These are phyloP conservation scores for Arthrobotrys pseudoclavata DNA, from an alignment of 2,329 filamentous ascomycete genomes.

Conservation along the genomic window DNA sequence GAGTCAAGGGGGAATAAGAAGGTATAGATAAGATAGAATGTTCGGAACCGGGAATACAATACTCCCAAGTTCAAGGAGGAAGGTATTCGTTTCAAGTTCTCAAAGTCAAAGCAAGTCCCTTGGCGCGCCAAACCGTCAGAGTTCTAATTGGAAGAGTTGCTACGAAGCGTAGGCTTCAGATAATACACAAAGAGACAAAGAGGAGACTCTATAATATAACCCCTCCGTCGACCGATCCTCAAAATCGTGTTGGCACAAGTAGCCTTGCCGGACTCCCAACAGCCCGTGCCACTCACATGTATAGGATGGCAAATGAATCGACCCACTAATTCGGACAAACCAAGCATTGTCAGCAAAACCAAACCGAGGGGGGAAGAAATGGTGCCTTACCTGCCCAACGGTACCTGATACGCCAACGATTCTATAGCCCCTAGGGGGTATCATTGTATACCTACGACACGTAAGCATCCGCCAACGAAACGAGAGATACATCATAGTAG, in stretches of 20 bases:
- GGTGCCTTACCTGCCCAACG: slow-evolving; percentile 42
- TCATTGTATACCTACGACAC: slow-evolving; percentile 79
- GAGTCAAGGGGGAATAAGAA: too few relatives aligned
- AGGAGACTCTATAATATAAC: not conserved
- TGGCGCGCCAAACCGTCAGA: not conserved
- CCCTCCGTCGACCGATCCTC: not conserved
- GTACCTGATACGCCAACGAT: slow-evolving; percentile 86
- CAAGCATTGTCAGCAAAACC: not conserved
- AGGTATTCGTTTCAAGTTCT: too few relatives aligned
- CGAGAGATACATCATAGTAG: slow-evolving; percentile 2
- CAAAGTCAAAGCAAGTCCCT: not conserved
- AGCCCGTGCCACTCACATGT: slow-evolving; percentile 45
- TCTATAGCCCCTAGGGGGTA: slow-evolving; percentile 88
- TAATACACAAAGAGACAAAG: not conserved
- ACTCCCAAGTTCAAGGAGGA: too few relatives aligned
- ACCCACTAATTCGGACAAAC: slow-evolving; percentile 57
- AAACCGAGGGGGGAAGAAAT: not conserved
- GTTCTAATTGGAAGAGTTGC: not conserved
- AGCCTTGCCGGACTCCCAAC: not conserved
- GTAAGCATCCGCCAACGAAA: not conserved
- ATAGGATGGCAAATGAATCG: slow-evolving; percentile 63
- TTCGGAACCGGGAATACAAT: too few relatives aligned
- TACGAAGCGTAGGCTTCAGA: not conserved
- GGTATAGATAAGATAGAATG: too few relatives aligned
- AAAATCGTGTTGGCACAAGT: not conserved